Conservation (phyloP, 106 monocot species). For the Cymbidium sinense region DNA sequence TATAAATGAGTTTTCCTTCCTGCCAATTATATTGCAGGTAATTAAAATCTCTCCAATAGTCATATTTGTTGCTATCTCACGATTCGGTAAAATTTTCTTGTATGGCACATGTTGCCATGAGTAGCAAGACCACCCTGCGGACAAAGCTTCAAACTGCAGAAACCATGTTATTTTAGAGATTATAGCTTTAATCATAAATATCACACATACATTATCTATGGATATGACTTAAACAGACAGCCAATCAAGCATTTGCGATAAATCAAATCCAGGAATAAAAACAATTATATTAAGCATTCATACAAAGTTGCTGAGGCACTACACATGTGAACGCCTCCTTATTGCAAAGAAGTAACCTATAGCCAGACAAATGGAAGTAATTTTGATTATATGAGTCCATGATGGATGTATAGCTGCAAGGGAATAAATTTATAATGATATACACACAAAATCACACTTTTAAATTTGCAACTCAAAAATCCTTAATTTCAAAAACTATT, state of each 20-base stretch:
- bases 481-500: too few relatives aligned
- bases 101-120: not conserved
- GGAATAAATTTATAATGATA: not conserved
- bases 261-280: not conserved
- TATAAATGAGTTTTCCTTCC: not conserved
- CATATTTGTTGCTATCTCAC: not conserved
- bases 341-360: not conserved
- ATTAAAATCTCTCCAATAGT: not conserved
- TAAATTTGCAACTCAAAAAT: not conserved
- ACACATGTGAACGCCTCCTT: not conserved
- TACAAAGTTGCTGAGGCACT: not conserved
- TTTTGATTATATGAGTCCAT: not conserved
- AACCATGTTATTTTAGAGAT: not conserved
- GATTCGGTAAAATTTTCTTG: not conserved
- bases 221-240: not conserved
- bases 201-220: not conserved
- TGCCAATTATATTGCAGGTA: not conserved
- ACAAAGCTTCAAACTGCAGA: not conserved
- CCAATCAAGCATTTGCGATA: not conserved
- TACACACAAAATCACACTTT: not conserved
- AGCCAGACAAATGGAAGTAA: not conserved
- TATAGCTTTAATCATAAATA: not conserved
- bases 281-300: not conserved
- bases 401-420: not conserved
- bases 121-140: not conserved